Conservation (phyloP, 352 stramenopile genomes). For the Pythium aquatile region DNA sequence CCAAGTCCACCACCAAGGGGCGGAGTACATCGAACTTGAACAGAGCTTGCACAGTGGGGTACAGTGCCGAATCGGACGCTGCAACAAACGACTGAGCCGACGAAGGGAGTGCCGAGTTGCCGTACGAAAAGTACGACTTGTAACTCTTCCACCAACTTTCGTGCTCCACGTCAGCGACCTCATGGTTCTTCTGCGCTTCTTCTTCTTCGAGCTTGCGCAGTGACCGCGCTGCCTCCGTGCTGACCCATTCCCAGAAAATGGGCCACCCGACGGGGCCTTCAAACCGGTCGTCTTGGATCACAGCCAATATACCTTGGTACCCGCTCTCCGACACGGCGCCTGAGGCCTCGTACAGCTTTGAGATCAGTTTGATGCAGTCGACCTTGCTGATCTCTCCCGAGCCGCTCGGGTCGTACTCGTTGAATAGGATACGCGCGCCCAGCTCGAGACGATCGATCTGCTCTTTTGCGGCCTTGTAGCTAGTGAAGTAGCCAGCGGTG, state of each 20-base stretch:
- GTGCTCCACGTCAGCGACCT: constrained; percentile 36
- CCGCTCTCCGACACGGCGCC: constrained; percentile 62
- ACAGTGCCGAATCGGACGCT: constrained; percentile 28
- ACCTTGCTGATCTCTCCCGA: constrained; percentile 64
- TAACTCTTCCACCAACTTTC: constrained; percentile 76
- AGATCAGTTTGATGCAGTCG: constrained; percentile 74
- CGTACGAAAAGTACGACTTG: constrained; percentile 41
- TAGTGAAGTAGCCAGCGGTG: constrained; percentile 72
- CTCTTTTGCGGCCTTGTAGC: constrained; percentile 73
- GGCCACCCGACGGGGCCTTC: constrained; percentile 72
- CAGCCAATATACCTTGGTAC: constrained; percentile 54
- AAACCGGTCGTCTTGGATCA: constrained; percentile 60
- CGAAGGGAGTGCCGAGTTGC: constrained; percentile 18
- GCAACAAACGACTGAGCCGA: constrained; percentile 6
- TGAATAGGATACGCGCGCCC: constrained; percentile 78
- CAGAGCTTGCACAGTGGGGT: constrained; percentile 32
- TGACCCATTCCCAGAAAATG: constrained; percentile 89
- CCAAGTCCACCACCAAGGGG: background rate
- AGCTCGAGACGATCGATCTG: constrained; percentile 85
- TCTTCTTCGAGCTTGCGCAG: constrained; percentile 65
- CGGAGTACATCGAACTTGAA: constrained; percentile 24
- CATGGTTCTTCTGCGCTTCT: constrained; percentile 41
- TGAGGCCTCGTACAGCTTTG: constrained; percentile 73
- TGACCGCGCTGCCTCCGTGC: constrained; percentile 65
- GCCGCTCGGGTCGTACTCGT: constrained; percentile 70